Evolutionary conservation across 352 stramenopile species (phyloP).

Genomic region (Albugo candida): DNA sequence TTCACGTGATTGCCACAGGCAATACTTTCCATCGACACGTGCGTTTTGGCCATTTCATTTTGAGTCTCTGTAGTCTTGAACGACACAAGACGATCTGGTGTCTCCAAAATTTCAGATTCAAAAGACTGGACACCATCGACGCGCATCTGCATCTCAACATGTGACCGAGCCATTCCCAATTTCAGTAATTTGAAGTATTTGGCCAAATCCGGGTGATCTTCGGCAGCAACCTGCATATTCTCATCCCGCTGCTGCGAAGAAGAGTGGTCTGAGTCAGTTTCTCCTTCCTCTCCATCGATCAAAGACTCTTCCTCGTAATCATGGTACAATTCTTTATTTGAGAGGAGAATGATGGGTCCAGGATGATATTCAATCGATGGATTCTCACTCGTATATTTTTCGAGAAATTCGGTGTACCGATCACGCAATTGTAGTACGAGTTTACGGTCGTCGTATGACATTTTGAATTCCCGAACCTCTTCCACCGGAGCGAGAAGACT

Average conservation of each 20-base stretch:
- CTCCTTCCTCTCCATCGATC: background rate
- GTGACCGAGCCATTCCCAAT: constrained; percentile 50
- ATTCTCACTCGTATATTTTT: constrained; percentile 46
- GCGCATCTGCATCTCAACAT: constrained; percentile 52
- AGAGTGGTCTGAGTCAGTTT: constrained; percentile 1
- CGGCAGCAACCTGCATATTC: constrained; percentile 11
- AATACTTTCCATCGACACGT: background rate
- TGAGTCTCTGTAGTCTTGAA: background rate
- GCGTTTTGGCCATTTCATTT: background rate
- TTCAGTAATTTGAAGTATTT: constrained; percentile 74
- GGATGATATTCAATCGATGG: constrained; percentile 32
- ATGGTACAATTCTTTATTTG: constrained; percentile 39
- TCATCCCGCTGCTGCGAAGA: background rate
- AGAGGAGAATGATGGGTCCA: constrained; percentile 53
- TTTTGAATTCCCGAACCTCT: constrained; percentile 56
- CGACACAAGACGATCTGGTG: constrained; percentile 12
- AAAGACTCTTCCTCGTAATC: constrained; percentile 1
- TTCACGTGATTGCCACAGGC: constrained; percentile 21
- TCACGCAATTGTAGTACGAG: constrained; percentile 49
- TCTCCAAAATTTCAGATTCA: constrained; percentile 40
- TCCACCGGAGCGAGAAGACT: constrained; percentile 52
- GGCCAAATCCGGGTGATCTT: constrained; percentile 40
- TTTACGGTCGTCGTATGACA: constrained; percentile 70
- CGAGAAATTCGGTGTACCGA: constrained; percentile 51
- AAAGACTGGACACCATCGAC: constrained; percentile 26